A percentile compares a stretch with the other conserved stretches of the same genome.
Conservation (phyloP, 2,329 filamentous ascomycete species). For the Fusarium bactridioides region DNA sequence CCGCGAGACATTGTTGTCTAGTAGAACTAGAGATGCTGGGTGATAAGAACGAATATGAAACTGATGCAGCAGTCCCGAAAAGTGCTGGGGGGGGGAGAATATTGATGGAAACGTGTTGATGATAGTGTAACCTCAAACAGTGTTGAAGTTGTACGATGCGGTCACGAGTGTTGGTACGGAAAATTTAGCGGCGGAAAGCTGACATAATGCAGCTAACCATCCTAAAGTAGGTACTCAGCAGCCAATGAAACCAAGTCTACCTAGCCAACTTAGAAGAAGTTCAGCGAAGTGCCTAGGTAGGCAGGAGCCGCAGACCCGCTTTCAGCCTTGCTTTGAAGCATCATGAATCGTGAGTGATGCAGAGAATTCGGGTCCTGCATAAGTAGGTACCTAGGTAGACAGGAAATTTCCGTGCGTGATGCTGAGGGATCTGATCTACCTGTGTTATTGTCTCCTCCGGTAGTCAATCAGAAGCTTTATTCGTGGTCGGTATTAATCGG, state of each 20-base stretch:
- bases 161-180: conserved; percentile 37
- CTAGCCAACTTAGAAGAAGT: neutral
- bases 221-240: neutral
- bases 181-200: conserved; percentile 38
- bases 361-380: neutral
- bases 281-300: neutral
- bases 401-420: neutral
- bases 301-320: neutral
- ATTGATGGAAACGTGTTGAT: conserved; percentile 33
- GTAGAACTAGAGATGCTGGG: conserved; percentile 4
- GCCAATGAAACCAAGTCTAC: neutral
- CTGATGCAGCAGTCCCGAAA: conserved; percentile 40
- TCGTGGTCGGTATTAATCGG: neutral
- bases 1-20: conserved; percentile 80
- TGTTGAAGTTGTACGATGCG: conserved; percentile 29
- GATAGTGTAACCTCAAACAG: conserved; percentile 27
- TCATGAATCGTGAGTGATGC: neutral
- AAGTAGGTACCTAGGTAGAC: too few relatives aligned
- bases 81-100: conserved; percentile 17
- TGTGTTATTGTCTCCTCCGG: neutral
- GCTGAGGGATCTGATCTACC: neutral
- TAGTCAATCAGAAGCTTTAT: neutral
- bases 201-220: conserved; percentile 29
- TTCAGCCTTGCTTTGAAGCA: neutral
- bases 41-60: conserved; percentile 18